Base-by-base conservation (phyloP, 2,329 filamentous ascomycete species). In the Aspergillus brunneoviolaceus region DNA sequence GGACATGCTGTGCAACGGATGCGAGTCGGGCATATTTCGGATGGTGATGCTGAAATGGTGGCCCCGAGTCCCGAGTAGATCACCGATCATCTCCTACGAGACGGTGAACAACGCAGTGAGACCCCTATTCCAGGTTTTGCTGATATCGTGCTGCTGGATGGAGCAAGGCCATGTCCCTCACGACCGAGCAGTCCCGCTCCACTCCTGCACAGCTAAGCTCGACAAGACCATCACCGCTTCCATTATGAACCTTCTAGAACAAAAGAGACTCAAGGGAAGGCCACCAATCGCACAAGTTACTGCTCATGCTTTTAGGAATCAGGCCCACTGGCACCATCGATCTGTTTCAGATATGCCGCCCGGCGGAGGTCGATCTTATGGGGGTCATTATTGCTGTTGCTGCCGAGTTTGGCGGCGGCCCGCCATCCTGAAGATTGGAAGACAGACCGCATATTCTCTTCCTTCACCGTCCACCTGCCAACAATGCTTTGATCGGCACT, bases 1-100 rank as follows among this genome's bases (percentile, higher is more conserved):
- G 42, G 45, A 49, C n/a, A 48, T 16, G 12, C 19, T 12, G 42
- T 49, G 42, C 53, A 12, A 56, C 85, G 80, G 65, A 86, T 86
- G 61, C 80, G 80, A 3, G 85, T 88, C 0, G 84, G 85, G 67
- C 87, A 88, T 35, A 86, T 80, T 69, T 88, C 85, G 47, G 84
- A 84, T 2, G 39, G 39, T 2, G 14, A 85, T 84, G 35, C 87
- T 81, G 55, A 87, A 82, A 64, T 87, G 0, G 85, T 87, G 11
- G 86, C 79, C 1, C 82, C 87, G 56, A 84, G 83, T 12, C 84
- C 69, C 14, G 72, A 63, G 61, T 42, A 45, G 39, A 45, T 6
- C n/a, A 45, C 39, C 39, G 35, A 49, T 31, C 59, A 74, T 62
- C 29, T 71, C 65, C 42, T 69, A 69, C 47, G 70, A 74, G 7